Conservation (phyloP, 2,329 filamentous ascomycete species). For the Trichoderma afroharzianum region DNA sequence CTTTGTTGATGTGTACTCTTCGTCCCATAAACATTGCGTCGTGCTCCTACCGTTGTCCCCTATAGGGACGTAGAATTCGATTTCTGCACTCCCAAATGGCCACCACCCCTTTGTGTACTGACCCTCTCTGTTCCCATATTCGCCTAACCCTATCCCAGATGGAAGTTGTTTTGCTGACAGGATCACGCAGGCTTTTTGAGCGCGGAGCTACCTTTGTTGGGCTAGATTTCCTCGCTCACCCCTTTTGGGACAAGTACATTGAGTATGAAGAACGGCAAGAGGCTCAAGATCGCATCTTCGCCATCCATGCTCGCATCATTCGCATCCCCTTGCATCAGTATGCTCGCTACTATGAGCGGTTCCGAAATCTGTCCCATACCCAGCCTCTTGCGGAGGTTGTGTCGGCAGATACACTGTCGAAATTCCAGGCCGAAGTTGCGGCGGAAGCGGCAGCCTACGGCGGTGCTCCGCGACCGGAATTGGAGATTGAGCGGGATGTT, state of each 20-base stretch:
- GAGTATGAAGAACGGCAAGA: constrained; percentile 94
- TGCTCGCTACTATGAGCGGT: constrained; percentile 88
- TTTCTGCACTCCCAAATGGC: constrained; percentile 39
- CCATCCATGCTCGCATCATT: constrained; percentile 76
- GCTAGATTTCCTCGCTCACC: constrained; percentile 88
- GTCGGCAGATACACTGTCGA: constrained; percentile 61
- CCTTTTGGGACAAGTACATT: constrained; percentile 98
- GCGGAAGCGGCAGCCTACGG: constrained; percentile 55
- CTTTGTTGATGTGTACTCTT: constrained; percentile 46
- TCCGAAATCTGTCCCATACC: constrained; percentile 70
- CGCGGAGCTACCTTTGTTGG: constrained; percentile 81
- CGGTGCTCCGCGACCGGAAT: constrained; percentile 57
- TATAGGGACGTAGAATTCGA: constrained; percentile 39
- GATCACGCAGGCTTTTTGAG: constrained; percentile 77
- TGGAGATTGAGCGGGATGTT: constrained; percentile 80
- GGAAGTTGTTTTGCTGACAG: constrained; percentile 27
- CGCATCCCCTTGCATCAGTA: constrained; percentile 95
- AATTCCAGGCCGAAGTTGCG: constrained; percentile 69
- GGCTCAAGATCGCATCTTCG: constrained; percentile 77
- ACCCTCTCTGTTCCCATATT: constrained; percentile 42
- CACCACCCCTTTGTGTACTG: constrained; percentile 56
- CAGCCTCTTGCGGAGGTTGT: constrained; percentile 72
- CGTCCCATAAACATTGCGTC: constrained; percentile 38
- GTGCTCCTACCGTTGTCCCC: constrained; percentile 34
- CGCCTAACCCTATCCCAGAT: constrained; percentile 28